Percentiles rank a stretch among this genome's conserved stretches.
Conservation (phyloP, 345 rosid genomes). For the Melastoma malabathricum region DNA sequence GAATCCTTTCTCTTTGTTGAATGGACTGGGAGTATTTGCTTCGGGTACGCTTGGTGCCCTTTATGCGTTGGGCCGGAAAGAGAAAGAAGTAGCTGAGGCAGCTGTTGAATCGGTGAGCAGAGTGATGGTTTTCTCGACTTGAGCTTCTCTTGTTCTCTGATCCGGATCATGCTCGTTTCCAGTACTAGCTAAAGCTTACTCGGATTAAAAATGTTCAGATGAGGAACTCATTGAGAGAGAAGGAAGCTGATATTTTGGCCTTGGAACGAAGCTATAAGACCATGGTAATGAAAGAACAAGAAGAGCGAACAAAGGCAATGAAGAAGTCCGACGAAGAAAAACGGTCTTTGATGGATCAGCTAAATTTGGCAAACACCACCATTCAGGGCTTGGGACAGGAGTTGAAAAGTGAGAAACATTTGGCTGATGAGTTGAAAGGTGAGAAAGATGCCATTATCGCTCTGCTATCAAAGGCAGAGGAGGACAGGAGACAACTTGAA, state of each 20-base stretch:
- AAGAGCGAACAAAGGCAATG: conserved; percentile 33
- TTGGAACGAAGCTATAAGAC: conserved; percentile 47
- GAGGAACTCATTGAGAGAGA: conserved; percentile 44
- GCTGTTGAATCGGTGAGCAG: conserved; percentile 58
- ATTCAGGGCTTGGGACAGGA: conserved; percentile 56
- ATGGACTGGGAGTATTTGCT: conserved; percentile 67
- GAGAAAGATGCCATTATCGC: conserved; percentile 40
- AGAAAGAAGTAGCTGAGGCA: conserved; percentile 34
- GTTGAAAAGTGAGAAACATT: conserved; percentile 51
- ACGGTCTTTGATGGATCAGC: conserved; percentile 32
- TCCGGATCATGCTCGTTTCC: neutral
- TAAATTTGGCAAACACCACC: conserved; percentile 48
- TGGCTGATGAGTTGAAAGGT: conserved; percentile 33
- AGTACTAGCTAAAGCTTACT: neutral
- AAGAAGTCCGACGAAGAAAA: conserved; percentile 53
- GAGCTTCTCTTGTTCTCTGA: conserved; percentile 1
- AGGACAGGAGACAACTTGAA: conserved; percentile 47
- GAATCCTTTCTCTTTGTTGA: conserved; percentile 56
- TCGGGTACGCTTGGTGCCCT: conserved; percentile 75
- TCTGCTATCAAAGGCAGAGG: conserved; percentile 36
- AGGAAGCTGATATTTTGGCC: conserved; percentile 40
- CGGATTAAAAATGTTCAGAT: conserved; percentile 30
- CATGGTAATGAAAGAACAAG: conserved; percentile 46
- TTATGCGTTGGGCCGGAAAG: conserved; percentile 59
- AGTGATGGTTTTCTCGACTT: conserved; percentile 5